phyloP scores from a whole-genome alignment of 345 rosid genomes.

The Pistacia vera region DNA sequence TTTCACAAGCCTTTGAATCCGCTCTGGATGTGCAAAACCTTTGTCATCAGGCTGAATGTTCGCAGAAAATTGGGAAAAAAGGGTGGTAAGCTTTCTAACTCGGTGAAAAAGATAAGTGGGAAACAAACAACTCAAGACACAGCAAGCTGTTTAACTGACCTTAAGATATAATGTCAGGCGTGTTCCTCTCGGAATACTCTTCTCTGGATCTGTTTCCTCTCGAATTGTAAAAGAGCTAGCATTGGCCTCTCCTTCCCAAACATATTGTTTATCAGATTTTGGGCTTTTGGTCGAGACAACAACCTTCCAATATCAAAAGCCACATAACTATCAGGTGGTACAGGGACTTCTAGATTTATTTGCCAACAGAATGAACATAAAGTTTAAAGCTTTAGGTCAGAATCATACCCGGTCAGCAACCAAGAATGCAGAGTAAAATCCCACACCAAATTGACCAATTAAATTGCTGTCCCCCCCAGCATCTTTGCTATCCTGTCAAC shows the following conservation, averaged over 20 bases:
- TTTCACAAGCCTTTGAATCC: slow-evolving; percentile 90
- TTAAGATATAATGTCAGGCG: slow-evolving; percentile 84
- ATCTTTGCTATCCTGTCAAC: slow-evolving; percentile 83
- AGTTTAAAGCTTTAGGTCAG: not conserved
- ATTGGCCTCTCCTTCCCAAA: slow-evolving; percentile 95
- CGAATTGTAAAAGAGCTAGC: slow-evolving; percentile 78
- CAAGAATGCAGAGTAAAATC: slow-evolving; percentile 92
- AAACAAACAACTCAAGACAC: slow-evolving; percentile 19
- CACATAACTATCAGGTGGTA: not conserved
- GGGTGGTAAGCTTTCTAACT: slow-evolving; percentile 18
- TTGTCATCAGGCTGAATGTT: slow-evolving; percentile 71
- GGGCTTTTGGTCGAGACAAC: slow-evolving; percentile 92
- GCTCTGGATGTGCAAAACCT: slow-evolving; percentile 90
- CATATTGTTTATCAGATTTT: slow-evolving; percentile 86
- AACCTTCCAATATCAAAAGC: slow-evolving; percentile 45
- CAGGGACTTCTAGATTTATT: slow-evolving; percentile 9
- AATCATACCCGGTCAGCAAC: slow-evolving; percentile 77
- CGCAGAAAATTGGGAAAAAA: slow-evolving; percentile 2
- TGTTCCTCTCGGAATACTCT: slow-evolving; percentile 84
- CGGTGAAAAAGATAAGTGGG: not conserved
- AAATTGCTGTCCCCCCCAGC: slow-evolving; percentile 78
- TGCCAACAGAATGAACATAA: not conserved
- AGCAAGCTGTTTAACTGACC: slow-evolving; percentile 38
- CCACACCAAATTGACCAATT: slow-evolving; percentile 99
- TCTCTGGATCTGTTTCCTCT: slow-evolving; percentile 88